phyloP scores from a whole-genome alignment of 106 monocot species.

The Dactylorhiza incarnata region DNA sequence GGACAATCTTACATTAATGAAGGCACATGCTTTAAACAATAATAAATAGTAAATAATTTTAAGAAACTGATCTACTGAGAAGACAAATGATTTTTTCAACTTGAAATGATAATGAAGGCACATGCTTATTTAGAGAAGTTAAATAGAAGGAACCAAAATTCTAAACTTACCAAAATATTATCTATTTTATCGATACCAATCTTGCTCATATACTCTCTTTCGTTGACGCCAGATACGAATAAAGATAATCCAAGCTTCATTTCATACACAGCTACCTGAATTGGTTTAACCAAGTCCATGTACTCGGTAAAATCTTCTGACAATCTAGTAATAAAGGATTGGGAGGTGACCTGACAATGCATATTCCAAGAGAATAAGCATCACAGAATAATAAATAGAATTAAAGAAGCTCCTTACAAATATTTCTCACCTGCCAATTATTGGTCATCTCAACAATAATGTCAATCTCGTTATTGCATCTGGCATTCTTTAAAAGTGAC shows the following conservation, averaged over 20 bases:
- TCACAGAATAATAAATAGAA: not conserved
- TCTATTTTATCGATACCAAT: slow-evolving; percentile 23
- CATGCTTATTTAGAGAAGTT: not conserved
- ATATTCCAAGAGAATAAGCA: not conserved
- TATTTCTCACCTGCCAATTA: slow-evolving; percentile 70
- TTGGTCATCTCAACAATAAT: slow-evolving; percentile 27
- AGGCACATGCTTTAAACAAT: too few species aligned
- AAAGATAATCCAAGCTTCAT: slow-evolving; percentile 80
- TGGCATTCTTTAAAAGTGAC: slow-evolving; percentile 23
- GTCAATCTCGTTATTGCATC: slow-evolving; percentile 13
- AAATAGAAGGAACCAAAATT: not conserved
- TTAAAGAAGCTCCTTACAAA: not conserved
- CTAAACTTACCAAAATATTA: slow-evolving; percentile 43
- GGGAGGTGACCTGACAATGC: slow-evolving; percentile 40
- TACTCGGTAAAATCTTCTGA: slow-evolving; percentile 65
- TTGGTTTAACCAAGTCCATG: slow-evolving; percentile 68
- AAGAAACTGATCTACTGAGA: not conserved
- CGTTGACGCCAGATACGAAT: slow-evolving; percentile 37
- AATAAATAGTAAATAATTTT: not conserved
- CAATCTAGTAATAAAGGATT: slow-evolving; percentile 47
- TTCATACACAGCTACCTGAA: slow-evolving; percentile 89
- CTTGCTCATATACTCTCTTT: slow-evolving; percentile 48
- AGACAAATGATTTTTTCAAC: not conserved
- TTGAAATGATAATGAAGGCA: not conserved
- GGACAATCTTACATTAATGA: too few species aligned